Conservation (phyloP, 208 protist genomes). For the Trypanosomatidae sp. region DNA sequence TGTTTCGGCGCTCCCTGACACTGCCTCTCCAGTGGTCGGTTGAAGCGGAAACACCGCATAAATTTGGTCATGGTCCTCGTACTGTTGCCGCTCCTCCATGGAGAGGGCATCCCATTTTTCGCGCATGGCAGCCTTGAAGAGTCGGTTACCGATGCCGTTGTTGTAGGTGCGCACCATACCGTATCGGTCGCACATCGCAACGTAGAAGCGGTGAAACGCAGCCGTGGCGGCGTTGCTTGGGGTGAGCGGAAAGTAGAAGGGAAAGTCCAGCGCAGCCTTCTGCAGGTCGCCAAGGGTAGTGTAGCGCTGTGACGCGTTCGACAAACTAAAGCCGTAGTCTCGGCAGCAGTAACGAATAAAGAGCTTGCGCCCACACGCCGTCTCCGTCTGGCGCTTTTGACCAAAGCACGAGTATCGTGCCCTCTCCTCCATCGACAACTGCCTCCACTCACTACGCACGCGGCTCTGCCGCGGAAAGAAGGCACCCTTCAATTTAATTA, state of each 20-base stretch:
- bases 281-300: constrained; percentile 60
- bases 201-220: constrained; percentile 69
- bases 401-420: constrained; percentile 63
- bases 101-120: constrained; percentile 56
- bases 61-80: constrained; percentile 32
- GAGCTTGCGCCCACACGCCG: constrained; percentile 48
- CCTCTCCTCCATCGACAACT: constrained; percentile 44
- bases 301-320: constrained; percentile 43
- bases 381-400: constrained; percentile 17
- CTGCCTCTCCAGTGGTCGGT: neutral
- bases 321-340: constrained; percentile 70
- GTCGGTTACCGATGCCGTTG: constrained; percentile 38
- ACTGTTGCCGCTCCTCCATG: constrained; percentile 43
- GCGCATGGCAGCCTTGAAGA: constrained; percentile 68
- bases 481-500: constrained; percentile 37
- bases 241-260: constrained; percentile 71
- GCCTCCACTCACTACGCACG: constrained; percentile 17
- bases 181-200: constrained; percentile 47
- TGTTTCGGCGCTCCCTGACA: neutral
- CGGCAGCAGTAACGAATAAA: constrained; percentile 62
- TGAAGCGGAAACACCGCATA: constrained; percentile 47
- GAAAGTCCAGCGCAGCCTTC: constrained; percentile 76
- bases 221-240: constrained; percentile 10
- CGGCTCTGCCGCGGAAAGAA: constrained; percentile 24
- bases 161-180: constrained; percentile 41